These are phyloP conservation scores for Colletotrichum sp. DNA, from an alignment of 2,329 filamentous ascomycete species.

Conservation along the genomic window DNA sequence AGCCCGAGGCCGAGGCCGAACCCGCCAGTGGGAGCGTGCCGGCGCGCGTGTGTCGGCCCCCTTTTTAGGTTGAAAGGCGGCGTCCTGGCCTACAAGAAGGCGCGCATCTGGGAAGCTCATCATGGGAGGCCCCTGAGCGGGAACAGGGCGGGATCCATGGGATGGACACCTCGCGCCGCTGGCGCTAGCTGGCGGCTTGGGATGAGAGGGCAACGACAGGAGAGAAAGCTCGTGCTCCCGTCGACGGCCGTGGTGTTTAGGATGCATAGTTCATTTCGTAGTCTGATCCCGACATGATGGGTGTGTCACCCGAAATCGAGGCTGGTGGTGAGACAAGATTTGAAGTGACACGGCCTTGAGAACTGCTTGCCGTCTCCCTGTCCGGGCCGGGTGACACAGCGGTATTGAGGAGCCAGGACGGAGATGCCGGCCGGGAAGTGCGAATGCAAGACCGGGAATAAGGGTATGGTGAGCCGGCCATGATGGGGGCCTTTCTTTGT, in stretches of 20 bases:
- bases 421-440: neutral
- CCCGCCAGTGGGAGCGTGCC: slow-evolving; percentile 1
- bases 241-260: neutral
- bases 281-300: neutral
- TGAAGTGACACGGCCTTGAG: neutral
- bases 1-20: slow-evolving; percentile 3
- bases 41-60: neutral
- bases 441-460: neutral
- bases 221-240: neutral
- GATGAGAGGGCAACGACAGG: neutral
- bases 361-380: neutral
- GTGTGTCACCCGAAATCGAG: slow-evolving; percentile 2
- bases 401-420: neutral
- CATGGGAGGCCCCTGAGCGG: slow-evolving; percentile 20
- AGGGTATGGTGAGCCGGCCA: neutral
- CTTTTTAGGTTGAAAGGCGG: slow-evolving; percentile 5
- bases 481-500: neutral
- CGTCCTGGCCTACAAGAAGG: neutral
- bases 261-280: neutral
- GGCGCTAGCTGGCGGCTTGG: slow-evolving; percentile 11
- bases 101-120: neutral
- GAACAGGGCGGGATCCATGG: slow-evolving; percentile 15
- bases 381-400: neutral
- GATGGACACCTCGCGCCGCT: slow-evolving; percentile 12
- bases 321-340: slow-evolving; percentile 1